Conservation (phyloP, 768 basidiomycete species). For the Kwoniella sp. region DNA sequence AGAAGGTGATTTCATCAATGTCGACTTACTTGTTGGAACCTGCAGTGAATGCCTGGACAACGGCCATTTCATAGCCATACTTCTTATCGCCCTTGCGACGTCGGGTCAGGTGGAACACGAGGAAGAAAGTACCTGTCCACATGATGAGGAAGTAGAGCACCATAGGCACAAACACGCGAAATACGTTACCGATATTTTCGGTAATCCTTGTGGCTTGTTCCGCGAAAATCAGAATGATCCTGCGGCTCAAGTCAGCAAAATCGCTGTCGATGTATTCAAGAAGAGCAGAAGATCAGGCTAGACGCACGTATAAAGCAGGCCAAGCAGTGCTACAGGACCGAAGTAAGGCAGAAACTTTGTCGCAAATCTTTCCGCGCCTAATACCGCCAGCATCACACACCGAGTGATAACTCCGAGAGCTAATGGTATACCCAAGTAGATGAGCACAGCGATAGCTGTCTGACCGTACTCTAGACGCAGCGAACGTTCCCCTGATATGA, state of each 20-base stretch:
- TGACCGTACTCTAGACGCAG: slow-evolving; percentile 66
- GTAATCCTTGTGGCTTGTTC: slow-evolving; percentile 66
- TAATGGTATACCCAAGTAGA: slow-evolving; percentile 79
- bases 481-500: slow-evolving; percentile 67
- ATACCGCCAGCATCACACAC: slow-evolving; percentile 60
- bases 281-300: too few relatives aligned
- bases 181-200: slow-evolving; percentile 72
- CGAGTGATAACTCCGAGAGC: slow-evolving; percentile 72
- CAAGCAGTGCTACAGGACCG: slow-evolving; percentile 69
- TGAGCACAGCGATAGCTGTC: slow-evolving; percentile 49
- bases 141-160: slow-evolving; percentile 74
- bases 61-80: slow-evolving; percentile 69
- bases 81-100: slow-evolving; percentile 51
- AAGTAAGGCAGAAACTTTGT: slow-evolving; percentile 69
- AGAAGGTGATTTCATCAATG: too few relatives aligned
- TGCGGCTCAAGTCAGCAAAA: too few relatives aligned
- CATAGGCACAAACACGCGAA: slow-evolving; percentile 78
- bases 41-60: slow-evolving; percentile 76
- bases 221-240: slow-evolving; percentile 55
- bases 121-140: slow-evolving; percentile 67
- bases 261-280: too few relatives aligned
- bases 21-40: slow-evolving; percentile 79
- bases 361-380: slow-evolving; percentile 61
- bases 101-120: slow-evolving; percentile 62
- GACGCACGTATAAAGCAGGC: slow-evolving; percentile 71